Evolutionary conservation across 495 filamentous ascomycete species (phyloP).

Genomic region (Filosporella fistucella): DNA sequence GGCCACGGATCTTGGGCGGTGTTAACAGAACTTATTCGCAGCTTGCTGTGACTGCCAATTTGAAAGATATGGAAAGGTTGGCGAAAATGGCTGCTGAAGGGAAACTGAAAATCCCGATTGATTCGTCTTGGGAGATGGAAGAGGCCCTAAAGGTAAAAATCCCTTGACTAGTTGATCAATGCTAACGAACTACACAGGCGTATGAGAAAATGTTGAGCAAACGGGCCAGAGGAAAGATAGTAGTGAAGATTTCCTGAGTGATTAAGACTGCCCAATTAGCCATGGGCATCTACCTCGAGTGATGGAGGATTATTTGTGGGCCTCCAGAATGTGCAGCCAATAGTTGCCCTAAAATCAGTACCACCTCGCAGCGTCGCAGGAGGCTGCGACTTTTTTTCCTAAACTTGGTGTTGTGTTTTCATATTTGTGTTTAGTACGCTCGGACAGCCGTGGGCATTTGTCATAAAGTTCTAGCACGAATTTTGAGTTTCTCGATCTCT

Average conservation of each 20-base stretch:
- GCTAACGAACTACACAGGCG: neutral
- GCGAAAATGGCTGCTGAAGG: neutral
- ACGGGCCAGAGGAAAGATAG: neutral
- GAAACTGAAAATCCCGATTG: neutral
- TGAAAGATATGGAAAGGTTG: neutral
- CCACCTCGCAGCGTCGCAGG: too few species aligned
- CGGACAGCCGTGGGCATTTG: too few species aligned
- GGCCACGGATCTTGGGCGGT: neutral
- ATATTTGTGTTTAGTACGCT: too few species aligned
- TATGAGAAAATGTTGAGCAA: neutral
- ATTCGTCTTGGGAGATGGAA: slow-evolving; percentile 1
- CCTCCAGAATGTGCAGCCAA: too few species aligned
- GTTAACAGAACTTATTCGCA: neutral
- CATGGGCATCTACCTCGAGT: too few species aligned
- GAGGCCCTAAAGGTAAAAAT: neutral
- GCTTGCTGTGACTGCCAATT: neutral
- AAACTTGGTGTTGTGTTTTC: too few species aligned
- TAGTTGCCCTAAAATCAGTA: too few species aligned
- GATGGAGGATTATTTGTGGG: too few species aligned
- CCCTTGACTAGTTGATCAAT: neutral
- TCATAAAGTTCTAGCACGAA: too few species aligned
- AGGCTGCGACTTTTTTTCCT: too few species aligned
- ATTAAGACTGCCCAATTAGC: too few species aligned
- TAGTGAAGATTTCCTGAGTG: neutral
- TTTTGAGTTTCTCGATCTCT: too few species aligned